Conservation (phyloP, 148 eudicot species). For the Rhododendron henanense region DNA sequence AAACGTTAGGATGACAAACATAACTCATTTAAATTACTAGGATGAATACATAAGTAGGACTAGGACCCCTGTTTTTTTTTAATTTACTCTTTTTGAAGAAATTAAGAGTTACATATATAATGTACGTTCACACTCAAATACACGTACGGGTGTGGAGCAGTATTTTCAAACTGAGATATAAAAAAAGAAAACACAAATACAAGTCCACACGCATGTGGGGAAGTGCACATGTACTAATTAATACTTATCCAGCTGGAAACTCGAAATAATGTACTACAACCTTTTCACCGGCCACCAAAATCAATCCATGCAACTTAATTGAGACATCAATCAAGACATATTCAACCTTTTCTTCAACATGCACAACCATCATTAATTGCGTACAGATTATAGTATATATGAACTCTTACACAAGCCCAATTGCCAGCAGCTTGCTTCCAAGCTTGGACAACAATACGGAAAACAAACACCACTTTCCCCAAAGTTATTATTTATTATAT, state of each 20-base stretch:
- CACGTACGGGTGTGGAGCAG: too few relatives aligned
- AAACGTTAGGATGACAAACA: too few relatives aligned
- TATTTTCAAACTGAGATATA: too few relatives aligned
- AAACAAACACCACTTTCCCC: slow-evolving; percentile 4
- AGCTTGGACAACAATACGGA: background rate
- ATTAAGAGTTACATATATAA: too few relatives aligned
- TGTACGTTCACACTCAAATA: too few relatives aligned
- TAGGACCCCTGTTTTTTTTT: too few relatives aligned
- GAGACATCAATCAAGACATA: background rate
- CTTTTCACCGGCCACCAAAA: background rate
- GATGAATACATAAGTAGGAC: too few relatives aligned
- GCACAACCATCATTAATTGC: background rate
- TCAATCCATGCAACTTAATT: background rate
- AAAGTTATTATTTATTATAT: background rate
- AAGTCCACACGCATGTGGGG: background rate
- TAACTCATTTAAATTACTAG: too few relatives aligned
- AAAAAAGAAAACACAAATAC: too few relatives aligned
- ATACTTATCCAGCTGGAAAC: too few relatives aligned
- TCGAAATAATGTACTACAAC: background rate
- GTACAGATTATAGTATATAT: background rate
- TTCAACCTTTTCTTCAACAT: background rate
- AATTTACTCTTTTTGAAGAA: too few relatives aligned
- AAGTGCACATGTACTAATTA: too few relatives aligned
- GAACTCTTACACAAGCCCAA: background rate
- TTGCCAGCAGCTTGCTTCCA: background rate